phyloP scores from a whole-genome alignment of 2,329 filamentous ascomycete genomes.

The Pestalotiopsis sp. region DNA sequence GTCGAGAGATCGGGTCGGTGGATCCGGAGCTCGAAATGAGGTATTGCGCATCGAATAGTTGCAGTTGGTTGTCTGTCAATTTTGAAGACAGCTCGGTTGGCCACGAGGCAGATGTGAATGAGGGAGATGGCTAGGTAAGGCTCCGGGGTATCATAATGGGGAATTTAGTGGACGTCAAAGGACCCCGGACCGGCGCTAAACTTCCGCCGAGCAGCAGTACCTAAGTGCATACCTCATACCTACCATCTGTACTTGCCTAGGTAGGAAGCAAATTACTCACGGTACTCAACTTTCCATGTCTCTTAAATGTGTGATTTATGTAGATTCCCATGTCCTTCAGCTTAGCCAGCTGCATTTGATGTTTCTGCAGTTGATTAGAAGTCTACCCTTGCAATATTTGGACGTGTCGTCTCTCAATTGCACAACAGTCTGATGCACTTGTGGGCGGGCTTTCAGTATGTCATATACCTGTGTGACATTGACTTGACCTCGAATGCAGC shows the following conservation, averaged over 20 bases:
- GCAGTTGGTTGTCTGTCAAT: not conserved
- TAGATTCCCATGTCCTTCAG: too few relatives aligned
- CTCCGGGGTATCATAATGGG: not conserved
- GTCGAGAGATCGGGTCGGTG: not conserved
- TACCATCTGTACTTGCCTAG: not conserved
- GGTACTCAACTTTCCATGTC: too few relatives aligned
- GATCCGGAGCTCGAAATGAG: not conserved
- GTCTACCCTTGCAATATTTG: not conserved
- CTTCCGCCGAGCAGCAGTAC: not conserved
- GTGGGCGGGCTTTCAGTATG: not conserved
- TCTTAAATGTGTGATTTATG: too few relatives aligned
- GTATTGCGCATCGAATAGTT: not conserved
- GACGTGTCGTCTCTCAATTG: not conserved
- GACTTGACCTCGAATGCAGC: not conserved
- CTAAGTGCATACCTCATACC: not conserved
- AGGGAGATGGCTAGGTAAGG: not conserved
- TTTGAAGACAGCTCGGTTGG: not conserved
- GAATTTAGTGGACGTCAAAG: not conserved
- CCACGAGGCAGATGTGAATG: not conserved
- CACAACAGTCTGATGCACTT: not conserved
- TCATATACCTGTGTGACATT: not conserved
- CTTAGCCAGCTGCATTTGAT: too few relatives aligned
- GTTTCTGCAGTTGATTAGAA: not conserved
- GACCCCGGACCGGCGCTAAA: slow-evolving; percentile 9
- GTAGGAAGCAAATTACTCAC: not conserved